A percentile compares a stretch with the other conserved stretches of the same genome.
These are phyloP conservation scores for Backusella circina DNA, from an alignment of 192 early-diverging fungal species.

Conservation along the genomic window DNA sequence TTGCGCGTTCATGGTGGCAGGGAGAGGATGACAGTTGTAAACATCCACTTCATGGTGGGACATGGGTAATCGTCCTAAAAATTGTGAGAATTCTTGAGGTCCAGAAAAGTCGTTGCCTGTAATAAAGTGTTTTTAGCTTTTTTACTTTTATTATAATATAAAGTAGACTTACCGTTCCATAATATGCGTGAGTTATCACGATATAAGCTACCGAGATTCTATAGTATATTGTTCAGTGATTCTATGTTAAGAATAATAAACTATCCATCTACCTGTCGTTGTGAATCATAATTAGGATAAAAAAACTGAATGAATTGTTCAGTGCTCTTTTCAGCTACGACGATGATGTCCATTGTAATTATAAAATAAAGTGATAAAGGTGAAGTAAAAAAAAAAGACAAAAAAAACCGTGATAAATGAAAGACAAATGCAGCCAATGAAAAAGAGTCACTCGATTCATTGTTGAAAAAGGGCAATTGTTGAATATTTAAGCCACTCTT, in stretches of 20 bases:
- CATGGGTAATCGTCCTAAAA: slow-evolving; percentile 36
- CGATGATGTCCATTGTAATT: slow-evolving; percentile 16
- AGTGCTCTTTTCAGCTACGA: slow-evolving; percentile 40
- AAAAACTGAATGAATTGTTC: slow-evolving; percentile 48
- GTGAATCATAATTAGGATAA: slow-evolving; percentile 41
- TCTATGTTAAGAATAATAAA: background rate
- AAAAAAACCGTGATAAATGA: background rate
- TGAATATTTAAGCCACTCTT: slow-evolving; percentile 1
- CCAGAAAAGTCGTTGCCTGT: slow-evolving; percentile 47
- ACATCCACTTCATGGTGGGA: slow-evolving; percentile 38
- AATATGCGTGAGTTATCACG: slow-evolving; percentile 47
- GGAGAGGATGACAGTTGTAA: slow-evolving; percentile 49
- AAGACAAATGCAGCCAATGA: background rate
- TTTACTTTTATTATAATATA: background rate
- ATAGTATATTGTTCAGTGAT: background rate
- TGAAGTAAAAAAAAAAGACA: background rate
- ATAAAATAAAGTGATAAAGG: background rate
- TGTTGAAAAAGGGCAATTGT: background rate
- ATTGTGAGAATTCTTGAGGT: slow-evolving; percentile 39
- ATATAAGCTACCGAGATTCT: slow-evolving; percentile 41
- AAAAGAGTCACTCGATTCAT: background rate
- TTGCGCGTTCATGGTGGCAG: slow-evolving; percentile 32
- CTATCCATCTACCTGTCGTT: slow-evolving; percentile 37
- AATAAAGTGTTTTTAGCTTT: background rate
- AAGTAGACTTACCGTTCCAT: slow-evolving; percentile 60